Conservation (phyloP, 768 basidiomycete species). For the Mycena pura region DNA sequence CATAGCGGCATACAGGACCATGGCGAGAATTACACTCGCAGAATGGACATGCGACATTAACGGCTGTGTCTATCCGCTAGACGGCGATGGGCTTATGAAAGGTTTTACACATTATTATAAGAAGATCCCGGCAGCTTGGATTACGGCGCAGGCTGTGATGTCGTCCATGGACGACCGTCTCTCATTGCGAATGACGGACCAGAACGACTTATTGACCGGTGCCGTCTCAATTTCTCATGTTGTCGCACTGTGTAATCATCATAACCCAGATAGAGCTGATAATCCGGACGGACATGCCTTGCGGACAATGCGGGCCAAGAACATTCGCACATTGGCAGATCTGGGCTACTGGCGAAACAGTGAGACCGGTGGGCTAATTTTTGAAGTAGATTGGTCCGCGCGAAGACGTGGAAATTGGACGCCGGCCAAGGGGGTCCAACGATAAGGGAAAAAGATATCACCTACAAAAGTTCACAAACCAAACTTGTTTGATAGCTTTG, state of each 20-base stretch:
- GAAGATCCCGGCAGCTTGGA: not conserved
- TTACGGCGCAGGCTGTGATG: not conserved
- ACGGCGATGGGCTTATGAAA: not conserved
- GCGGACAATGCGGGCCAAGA: not conserved
- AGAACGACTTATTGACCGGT: not conserved
- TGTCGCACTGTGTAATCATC: not conserved
- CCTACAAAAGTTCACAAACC: too few species aligned
- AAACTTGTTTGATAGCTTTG: too few species aligned
- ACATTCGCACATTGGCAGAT: not conserved
- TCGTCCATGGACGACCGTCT: not conserved
- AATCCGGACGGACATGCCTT: not conserved
- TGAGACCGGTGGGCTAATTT: not conserved
- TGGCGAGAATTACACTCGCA: conserved; percentile 21
- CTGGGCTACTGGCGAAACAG: not conserved
- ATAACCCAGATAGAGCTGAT: not conserved
- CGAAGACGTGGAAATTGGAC: not conserved
- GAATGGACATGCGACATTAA: conserved; percentile 25
- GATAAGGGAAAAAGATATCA: too few species aligned
- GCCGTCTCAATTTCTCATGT: not conserved
- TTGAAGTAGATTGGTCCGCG: not conserved
- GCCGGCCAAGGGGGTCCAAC: not conserved
- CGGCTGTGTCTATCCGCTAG: conserved; percentile 7
- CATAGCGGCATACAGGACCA: conserved; percentile 11
- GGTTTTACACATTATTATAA: not conserved
- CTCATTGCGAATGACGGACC: not conserved